A percentile compares a stretch with the other conserved stretches of the same genome.
Evolutionary conservation across 2,329 filamentous ascomycete species (phyloP).

Genomic region (Ophioceras dolichostomum): DNA sequence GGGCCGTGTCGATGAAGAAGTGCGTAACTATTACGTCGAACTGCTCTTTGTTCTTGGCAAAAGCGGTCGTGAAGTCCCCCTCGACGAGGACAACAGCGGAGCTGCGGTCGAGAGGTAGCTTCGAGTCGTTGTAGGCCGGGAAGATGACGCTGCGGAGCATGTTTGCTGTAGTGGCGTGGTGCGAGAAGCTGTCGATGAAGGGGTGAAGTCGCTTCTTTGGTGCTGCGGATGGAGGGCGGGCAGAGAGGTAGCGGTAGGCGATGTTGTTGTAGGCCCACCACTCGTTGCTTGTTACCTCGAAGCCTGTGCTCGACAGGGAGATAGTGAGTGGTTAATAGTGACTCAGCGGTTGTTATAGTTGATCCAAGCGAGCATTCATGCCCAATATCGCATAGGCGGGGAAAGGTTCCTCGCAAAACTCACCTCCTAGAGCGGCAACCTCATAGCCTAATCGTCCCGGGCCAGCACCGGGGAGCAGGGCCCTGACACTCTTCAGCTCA

Average conservation of each 20-base stretch:
- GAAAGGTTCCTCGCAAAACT: too few species aligned
- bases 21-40: slow-evolving; percentile 41
- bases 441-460: slow-evolving; percentile 40
- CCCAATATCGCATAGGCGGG: too few species aligned
- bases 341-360: too few species aligned
- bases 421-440: slow-evolving; percentile 22
- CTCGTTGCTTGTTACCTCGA: slow-evolving; percentile 42
- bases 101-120: too few species aligned
- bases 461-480: slow-evolving; percentile 40
- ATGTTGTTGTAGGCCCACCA: slow-evolving; percentile 47
- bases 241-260: slow-evolving; percentile 35
- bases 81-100: slow-evolving; percentile 33
- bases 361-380: too few species aligned
- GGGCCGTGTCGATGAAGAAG: slow-evolving; percentile 50
- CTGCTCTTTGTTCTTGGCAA: slow-evolving; percentile 10
- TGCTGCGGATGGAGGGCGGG: background rate
- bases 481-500: slow-evolving; percentile 15
- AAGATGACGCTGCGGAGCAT: slow-evolving; percentile 32
- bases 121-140: slow-evolving; percentile 25
- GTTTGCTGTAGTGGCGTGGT: slow-evolving; percentile 34
- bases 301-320: too few species aligned
- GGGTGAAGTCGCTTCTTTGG: slow-evolving; percentile 27
- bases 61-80: slow-evolving; percentile 40
- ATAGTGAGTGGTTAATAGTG: too few species aligned
- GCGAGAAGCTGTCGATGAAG: slow-evolving; percentile 44